phyloP scores from a whole-genome alignment of 176 grass and related monocot species.

The Eragrostis curvula region DNA sequence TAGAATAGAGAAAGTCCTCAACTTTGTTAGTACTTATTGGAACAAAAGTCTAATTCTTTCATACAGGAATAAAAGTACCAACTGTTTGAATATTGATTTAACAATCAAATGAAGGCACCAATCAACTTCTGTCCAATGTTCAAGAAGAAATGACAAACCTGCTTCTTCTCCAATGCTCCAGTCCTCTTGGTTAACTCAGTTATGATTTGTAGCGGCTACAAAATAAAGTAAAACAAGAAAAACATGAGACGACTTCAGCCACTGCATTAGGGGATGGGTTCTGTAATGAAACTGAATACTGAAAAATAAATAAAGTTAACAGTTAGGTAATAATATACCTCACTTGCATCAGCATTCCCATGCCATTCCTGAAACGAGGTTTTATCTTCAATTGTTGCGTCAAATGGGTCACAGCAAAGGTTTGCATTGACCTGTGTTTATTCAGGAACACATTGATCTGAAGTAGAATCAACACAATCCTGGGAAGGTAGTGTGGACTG shows the following conservation, averaged over 20 bases:
- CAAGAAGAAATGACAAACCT: conserved; percentile 52
- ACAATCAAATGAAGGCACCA: conserved; percentile 21
- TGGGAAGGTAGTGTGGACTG: conserved; percentile 35
- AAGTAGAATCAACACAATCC: conserved; percentile 21
- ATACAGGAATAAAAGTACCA: neutral
- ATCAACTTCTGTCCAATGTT: conserved; percentile 20
- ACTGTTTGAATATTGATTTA: conserved; percentile 26
- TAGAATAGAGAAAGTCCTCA: conserved; percentile 6
- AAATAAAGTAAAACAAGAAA: conserved; percentile 34
- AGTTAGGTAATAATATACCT: conserved; percentile 40
- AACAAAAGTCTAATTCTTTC: conserved; percentile 16
- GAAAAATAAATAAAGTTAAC: conserved; percentile 14
- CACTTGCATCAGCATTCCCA: conserved; percentile 15
- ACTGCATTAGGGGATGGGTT: neutral
- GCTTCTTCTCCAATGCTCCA: conserved; percentile 72
- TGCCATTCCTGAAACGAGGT: conserved; percentile 22
- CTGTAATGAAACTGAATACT: conserved; percentile 30
- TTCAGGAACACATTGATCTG: conserved; percentile 36
- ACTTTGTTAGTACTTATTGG: neutral
- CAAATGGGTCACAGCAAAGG: conserved; percentile 20
- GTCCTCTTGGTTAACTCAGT: conserved; percentile 51
- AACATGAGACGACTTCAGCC: neutral
- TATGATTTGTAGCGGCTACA: conserved; percentile 66
- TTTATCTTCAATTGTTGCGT: conserved; percentile 30
- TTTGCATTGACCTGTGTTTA: conserved; percentile 25